phyloP scores from a whole-genome alignment of 2,329 filamentous ascomycete species.

The Pseudogymnoascus sp. region DNA sequence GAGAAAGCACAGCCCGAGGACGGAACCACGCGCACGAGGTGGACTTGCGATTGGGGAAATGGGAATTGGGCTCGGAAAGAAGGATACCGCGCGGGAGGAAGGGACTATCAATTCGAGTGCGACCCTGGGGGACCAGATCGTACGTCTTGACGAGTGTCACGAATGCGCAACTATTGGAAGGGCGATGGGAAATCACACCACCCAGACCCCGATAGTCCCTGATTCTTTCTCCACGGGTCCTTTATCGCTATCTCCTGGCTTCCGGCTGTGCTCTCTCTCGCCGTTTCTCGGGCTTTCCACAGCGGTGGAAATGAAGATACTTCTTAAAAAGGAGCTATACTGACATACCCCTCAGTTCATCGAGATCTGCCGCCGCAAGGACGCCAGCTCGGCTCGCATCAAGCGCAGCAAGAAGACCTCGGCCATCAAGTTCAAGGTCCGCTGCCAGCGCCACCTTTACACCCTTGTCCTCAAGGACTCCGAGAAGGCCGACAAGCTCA shows the following conservation, averaged over 20 bases:
- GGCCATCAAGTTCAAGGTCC: conserved; percentile 99
- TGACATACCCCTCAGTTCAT: conserved; percentile 62
- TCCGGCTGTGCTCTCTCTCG: neutral
- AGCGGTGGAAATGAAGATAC: neutral
- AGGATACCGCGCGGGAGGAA: neutral
- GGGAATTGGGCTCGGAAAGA: neutral
- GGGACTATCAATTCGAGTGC: neutral
- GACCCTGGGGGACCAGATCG: neutral
- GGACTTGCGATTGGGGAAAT: neutral
- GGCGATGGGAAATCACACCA: neutral
- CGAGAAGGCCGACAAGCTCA: conserved; percentile 99
- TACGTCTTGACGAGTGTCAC: neutral
- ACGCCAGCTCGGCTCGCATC: conserved; percentile 91
- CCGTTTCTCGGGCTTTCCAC: neutral
- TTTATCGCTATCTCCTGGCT: neutral
- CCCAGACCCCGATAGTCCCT: neutral
- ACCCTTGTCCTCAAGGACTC: conserved; percentile 96
- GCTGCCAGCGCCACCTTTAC: conserved; percentile 93
- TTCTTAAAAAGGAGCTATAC: neutral
- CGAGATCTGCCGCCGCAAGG: conserved; percentile 99
- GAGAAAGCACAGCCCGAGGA: neutral
- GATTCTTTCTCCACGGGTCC: neutral
- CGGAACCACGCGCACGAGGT: neutral
- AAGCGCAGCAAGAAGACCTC: conserved; percentile 89
- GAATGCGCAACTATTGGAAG: conserved; percentile 24